These are phyloP conservation scores for Solanum phureja DNA, from an alignment of 257 asterid species.

Conservation along the genomic window DNA sequence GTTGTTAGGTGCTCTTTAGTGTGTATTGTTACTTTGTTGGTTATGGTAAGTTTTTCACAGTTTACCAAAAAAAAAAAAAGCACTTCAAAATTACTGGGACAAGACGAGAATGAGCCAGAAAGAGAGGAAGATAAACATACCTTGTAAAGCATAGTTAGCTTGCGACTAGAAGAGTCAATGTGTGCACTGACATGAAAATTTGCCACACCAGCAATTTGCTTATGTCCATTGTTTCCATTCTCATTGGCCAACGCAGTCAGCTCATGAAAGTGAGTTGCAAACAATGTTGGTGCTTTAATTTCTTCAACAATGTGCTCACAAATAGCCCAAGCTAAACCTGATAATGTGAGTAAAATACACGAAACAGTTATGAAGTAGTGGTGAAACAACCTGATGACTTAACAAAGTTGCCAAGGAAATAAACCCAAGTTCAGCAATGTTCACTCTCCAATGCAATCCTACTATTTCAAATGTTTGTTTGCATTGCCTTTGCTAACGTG, in stretches of 20 bases:
- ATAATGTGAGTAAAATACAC: slow-evolving; percentile 1
- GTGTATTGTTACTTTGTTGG: no score
- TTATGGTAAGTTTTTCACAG: no score
- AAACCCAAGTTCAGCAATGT: background rate
- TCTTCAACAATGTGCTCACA: slow-evolving; percentile 86
- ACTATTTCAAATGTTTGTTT: background rate
- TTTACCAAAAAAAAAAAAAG: no score
- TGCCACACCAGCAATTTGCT: slow-evolving; percentile 53
- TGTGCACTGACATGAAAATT: slow-evolving; percentile 96
- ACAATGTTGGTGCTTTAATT: slow-evolving; percentile 82
- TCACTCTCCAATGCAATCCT: background rate
- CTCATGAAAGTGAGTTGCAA: slow-evolving; percentile 99
- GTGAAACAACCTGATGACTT: background rate
- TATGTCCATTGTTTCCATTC: slow-evolving; percentile 24
- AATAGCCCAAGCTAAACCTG: slow-evolving; percentile 98
- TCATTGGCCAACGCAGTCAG: slow-evolving; percentile 77
- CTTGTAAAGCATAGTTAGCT: slow-evolving; percentile 97
- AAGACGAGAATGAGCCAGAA: background rate
- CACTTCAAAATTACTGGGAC: background rate
- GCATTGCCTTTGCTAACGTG: background rate
- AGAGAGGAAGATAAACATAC: slow-evolving; percentile 18
- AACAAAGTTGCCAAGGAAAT: background rate
- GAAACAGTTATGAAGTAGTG: background rate
- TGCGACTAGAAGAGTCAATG: slow-evolving; percentile 77
- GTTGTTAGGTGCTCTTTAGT: no score